Conservation (phyloP, 306 rosid species). For the Urtica urens region DNA sequence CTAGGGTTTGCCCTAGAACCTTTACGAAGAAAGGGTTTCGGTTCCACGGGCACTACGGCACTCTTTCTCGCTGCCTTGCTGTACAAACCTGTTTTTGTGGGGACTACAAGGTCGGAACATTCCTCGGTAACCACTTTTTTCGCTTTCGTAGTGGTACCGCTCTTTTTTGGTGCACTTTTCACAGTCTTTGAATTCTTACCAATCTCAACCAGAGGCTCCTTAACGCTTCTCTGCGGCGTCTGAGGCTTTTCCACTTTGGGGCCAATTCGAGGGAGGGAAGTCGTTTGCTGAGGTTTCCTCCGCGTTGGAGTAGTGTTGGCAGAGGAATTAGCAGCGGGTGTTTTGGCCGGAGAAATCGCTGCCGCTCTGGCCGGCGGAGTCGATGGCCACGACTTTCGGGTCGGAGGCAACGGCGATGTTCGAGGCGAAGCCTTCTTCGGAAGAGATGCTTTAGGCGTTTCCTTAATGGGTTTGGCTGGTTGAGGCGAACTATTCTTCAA, state of each 20-base stretch:
- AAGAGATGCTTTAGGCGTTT: slow-evolving; percentile 38
- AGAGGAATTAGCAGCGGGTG: slow-evolving; percentile 36
- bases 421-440: slow-evolving; percentile 40
- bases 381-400: slow-evolving; percentile 85
- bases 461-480: slow-evolving; percentile 42
- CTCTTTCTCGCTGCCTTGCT: slow-evolving; percentile 77
- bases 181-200: slow-evolving; percentile 34
- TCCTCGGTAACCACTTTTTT: slow-evolving; percentile 47
- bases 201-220: slow-evolving; percentile 32
- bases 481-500: slow-evolving; percentile 36
- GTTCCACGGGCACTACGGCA: slow-evolving; percentile 89
- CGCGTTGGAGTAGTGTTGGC: slow-evolving; percentile 49
- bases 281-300: slow-evolving; percentile 33
- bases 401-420: slow-evolving; percentile 53
- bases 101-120: slow-evolving; percentile 24
- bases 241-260: slow-evolving; percentile 45
- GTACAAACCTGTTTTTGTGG: slow-evolving; percentile 37
- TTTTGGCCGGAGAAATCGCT: slow-evolving; percentile 53
- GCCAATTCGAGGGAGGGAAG: slow-evolving; percentile 37
- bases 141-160: slow-evolving; percentile 38
- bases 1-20: slow-evolving; percentile 52
- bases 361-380: slow-evolving; percentile 50
- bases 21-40: slow-evolving; percentile 79
- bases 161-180: slow-evolving; percentile 31
- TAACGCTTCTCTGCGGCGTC: slow-evolving; percentile 42